Percentiles rank a stretch among this genome's conserved stretches.
Evolutionary conservation across 306 rosid genomes (phyloP).

Genomic region (Castanea mollissima): DNA sequence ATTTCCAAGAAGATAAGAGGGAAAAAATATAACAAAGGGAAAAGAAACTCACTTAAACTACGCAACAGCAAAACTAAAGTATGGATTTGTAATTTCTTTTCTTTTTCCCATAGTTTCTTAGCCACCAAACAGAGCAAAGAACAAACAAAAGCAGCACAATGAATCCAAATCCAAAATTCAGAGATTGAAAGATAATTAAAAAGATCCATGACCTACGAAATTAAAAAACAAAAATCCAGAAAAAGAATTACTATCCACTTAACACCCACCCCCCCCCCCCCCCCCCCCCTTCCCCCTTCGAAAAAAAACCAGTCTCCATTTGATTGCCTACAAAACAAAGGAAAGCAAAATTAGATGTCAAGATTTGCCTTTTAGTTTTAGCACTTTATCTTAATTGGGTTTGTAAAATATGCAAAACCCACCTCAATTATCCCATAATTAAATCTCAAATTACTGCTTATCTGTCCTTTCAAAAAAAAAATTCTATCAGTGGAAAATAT

Average conservation of each 20-base stretch:
- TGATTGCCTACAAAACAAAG: conserved; percentile 1
- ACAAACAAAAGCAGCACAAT: not conserved
- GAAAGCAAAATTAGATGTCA: not conserved
- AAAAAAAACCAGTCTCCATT: not conserved
- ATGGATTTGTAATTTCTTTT: not conserved
- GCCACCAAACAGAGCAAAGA: conserved; percentile 22
- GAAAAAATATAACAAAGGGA: not conserved
- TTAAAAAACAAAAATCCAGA: conserved; percentile 15
- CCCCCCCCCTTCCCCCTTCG: too few species aligned
- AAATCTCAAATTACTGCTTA: not conserved
- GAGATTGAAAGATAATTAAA: conserved; percentile 26
- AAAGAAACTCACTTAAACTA: too few species aligned
- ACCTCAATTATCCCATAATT: not conserved
- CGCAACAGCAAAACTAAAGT: too few species aligned
- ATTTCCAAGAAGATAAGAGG: conserved; percentile 1
- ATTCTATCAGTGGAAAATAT: too few species aligned
- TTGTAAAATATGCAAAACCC: not conserved
- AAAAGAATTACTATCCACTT: conserved; percentile 13
- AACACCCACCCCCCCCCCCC: not conserved
- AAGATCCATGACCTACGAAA: not conserved
- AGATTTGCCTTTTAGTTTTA: not conserved
- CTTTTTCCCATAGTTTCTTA: conserved; percentile 31
- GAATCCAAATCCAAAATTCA: conserved; percentile 15
- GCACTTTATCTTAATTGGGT: not conserved
- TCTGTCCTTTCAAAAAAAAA: not conserved